These are phyloP conservation scores for Mycena alexandri DNA, from an alignment of 768 basidiomycete species.

Conservation along the genomic window DNA sequence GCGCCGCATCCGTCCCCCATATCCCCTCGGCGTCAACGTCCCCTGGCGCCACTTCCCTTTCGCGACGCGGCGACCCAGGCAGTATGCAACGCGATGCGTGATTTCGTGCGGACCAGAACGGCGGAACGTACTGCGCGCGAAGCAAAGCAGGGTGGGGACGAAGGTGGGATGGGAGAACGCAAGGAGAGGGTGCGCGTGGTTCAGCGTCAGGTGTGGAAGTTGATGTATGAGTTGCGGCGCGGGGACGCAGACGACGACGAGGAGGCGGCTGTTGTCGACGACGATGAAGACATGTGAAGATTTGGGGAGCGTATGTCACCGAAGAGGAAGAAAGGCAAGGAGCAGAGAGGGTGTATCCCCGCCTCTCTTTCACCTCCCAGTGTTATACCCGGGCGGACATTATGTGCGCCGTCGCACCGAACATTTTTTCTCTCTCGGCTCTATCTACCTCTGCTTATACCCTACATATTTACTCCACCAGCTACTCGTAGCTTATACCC, in stretches of 20 bases:
- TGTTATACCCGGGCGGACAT: too few relatives aligned
- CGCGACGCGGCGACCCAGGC: background rate
- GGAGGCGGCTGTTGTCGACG: background rate
- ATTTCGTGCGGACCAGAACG: background rate
- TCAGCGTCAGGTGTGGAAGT: background rate
- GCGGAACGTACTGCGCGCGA: background rate
- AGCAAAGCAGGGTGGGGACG: background rate
- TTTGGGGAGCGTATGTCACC: background rate
- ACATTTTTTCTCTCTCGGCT: background rate
- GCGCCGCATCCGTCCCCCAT: background rate
- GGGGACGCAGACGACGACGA: background rate
- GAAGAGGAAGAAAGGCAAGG: constrained; percentile 23
- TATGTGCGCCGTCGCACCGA: constrained; percentile 26
- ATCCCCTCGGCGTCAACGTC: background rate
- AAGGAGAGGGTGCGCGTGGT: background rate
- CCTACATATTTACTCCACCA: too few relatives aligned
- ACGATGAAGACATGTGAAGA: background rate
- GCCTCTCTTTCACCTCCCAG: background rate
- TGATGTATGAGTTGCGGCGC: background rate
- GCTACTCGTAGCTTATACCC: background rate
- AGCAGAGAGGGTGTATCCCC: constrained; percentile 17
- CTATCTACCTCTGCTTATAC: background rate
- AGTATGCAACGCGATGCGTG: background rate
- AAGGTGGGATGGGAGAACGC: background rate
- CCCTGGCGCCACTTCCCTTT: background rate